phyloP scores from a whole-genome alignment of 2,329 filamentous ascomycete genomes.

The Pseudogymnoascus sp. region DNA sequence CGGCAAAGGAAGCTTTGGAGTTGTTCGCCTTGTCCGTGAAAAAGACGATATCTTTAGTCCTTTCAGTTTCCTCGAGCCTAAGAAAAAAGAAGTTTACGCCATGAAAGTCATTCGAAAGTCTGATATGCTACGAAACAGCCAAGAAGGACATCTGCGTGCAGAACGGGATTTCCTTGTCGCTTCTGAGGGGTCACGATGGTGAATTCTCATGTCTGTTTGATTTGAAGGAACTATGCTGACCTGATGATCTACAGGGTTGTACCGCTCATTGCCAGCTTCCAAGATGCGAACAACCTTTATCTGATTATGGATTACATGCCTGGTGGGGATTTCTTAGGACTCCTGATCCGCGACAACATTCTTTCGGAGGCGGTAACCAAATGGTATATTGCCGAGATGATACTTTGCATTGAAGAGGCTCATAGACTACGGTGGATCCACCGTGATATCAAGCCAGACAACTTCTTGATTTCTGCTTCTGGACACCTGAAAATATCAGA shows the following conservation, averaged over 20 bases:
- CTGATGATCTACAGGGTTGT: slow-evolving; percentile 55
- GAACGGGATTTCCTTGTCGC: slow-evolving; percentile 88
- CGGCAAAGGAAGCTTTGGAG: slow-evolving; percentile 89
- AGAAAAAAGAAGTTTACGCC: slow-evolving; percentile 62
- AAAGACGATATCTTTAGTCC: slow-evolving; percentile 29
- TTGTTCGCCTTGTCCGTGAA: slow-evolving; percentile 78
- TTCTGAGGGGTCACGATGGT: slow-evolving; percentile 79
- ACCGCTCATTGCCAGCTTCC: slow-evolving; percentile 78
- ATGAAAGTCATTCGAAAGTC: slow-evolving; percentile 98
- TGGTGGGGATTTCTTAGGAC: slow-evolving; percentile 83
- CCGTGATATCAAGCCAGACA: slow-evolving; percentile 93
- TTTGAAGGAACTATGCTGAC: background rate
- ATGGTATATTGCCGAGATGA: slow-evolving; percentile 94
- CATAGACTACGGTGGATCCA: slow-evolving; percentile 87
- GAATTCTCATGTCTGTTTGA: slow-evolving; percentile 18
- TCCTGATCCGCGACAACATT: slow-evolving; percentile 77
- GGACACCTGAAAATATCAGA: slow-evolving; percentile 94
- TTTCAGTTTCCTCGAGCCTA: slow-evolving; percentile 12
- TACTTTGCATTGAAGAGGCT: slow-evolving; percentile 86
- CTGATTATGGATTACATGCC: slow-evolving; percentile 98
- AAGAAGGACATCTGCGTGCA: slow-evolving; percentile 85
- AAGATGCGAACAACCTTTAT: slow-evolving; percentile 77
- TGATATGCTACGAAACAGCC: slow-evolving; percentile 80
- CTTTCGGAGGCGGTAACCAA: slow-evolving; percentile 69
- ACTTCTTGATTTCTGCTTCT: slow-evolving; percentile 81